A percentile compares a stretch with the other conserved stretches of the same genome.
phyloP scores from a whole-genome alignment of 176 grass and related monocot species.

The Triticum timopheevii region DNA sequence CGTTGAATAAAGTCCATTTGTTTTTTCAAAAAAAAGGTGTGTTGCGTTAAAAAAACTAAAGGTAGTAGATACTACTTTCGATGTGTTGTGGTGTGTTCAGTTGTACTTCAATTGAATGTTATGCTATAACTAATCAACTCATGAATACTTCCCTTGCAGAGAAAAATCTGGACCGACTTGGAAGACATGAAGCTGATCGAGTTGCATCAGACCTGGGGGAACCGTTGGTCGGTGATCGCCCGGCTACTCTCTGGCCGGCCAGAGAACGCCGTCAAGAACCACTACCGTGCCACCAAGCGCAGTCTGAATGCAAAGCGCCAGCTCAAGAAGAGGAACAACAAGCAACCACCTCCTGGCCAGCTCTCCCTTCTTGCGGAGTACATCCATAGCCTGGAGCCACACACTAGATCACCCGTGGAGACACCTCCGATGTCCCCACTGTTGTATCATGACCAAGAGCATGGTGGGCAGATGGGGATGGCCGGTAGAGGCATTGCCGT shows the following conservation, averaged over 20 bases:
- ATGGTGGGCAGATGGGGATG: background rate
- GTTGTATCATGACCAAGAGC: background rate
- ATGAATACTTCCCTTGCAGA: background rate
- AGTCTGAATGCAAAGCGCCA: background rate
- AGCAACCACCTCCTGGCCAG: background rate
- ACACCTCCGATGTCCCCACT: background rate
- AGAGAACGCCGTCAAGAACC: constrained; percentile 36
- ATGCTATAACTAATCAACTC: background rate
- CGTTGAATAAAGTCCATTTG: too few species aligned
- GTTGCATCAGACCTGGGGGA: background rate
- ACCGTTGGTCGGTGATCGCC: background rate
- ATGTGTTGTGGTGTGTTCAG: background rate
- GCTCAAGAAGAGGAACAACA: background rate
- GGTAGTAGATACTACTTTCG: background rate
- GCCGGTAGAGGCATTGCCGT: too few species aligned
- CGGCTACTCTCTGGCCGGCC: background rate
- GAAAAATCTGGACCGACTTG: background rate
- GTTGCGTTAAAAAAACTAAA: background rate
- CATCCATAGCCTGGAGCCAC: background rate
- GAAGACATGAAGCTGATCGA: constrained; percentile 10
- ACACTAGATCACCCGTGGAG: background rate
- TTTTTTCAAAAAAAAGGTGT: too few species aligned
- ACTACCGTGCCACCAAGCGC: constrained; percentile 28
- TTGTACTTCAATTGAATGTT: background rate
- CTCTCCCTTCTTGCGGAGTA: background rate